Base-by-base conservation (phyloP, 257 asterid species). In the Fraxinus cuspidata region DNA sequence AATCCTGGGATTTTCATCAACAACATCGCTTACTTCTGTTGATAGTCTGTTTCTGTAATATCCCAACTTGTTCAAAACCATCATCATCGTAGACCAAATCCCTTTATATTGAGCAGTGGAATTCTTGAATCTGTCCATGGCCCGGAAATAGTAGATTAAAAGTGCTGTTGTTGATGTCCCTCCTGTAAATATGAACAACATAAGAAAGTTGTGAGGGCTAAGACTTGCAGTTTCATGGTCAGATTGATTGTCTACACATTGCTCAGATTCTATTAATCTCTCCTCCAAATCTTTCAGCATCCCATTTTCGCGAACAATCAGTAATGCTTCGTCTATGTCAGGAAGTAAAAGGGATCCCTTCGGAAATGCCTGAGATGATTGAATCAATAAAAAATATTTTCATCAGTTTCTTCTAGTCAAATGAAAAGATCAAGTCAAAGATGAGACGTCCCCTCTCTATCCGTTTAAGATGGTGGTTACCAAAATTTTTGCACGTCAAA, bases 321-420 rank as follows among this genome's bases (percentile, higher is more conserved):
- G 34, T 27, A 86, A 18, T 21, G 87, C 87, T 77, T 83, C 64
- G 13, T 83, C 81, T 12, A 86, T 68, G 74, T 84, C 86, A 28
- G 79, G 71, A 29, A 86, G 42, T 82, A 86, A 7, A 2, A 47
- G 79, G 23, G 88, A 86, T 23, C 90, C 90, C 49, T 84, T 84
- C 0, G 86, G 86, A 31, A 86, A 84, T 34, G 88, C 88, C 88
- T 86, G 44, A 42, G 10, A 78, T 11, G 49, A 42, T 42, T 16
- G 13, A 42, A 42, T 42, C 49, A 42, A 2, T 11, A 2, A 18
- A 42, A 42, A 42, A 42, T 42, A 42, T 1, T 11, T 15, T 42
- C 49, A 42, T 42, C 18, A 10, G 49, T 12, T 2, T 42, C 49
- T 2, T 42, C 49, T 42, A 10, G 18, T 42, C 15, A 42, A 42